Evolutionary conservation across 345 rosid species (phyloP).

Genomic region (Balakata baccata): DNA sequence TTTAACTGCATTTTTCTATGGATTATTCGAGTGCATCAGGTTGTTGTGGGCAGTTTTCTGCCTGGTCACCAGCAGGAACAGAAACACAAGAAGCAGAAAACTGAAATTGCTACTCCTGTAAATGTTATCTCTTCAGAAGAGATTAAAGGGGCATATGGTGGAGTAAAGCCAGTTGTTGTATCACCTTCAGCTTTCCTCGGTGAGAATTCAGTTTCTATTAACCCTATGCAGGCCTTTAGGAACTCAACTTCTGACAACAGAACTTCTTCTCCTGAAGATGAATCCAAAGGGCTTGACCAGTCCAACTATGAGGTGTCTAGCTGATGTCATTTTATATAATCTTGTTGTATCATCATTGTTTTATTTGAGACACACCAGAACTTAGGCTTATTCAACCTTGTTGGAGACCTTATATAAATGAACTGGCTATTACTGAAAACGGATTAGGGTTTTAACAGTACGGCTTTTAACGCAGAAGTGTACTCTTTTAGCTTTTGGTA

Average conservation of each 20-base stretch:
- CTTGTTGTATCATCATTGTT: constrained; percentile 17
- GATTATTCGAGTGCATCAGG: constrained; percentile 38
- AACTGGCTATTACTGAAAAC: constrained; percentile 20
- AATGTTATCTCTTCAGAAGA: constrained; percentile 36
- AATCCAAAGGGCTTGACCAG: constrained; percentile 48
- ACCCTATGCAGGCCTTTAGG: constrained; percentile 37
- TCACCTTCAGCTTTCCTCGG: constrained; percentile 15
- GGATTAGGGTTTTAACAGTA: constrained; percentile 23
- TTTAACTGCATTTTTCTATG: background rate
- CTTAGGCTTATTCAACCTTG: constrained; percentile 23
- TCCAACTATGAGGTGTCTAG: constrained; percentile 52
- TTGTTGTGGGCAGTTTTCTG: constrained; percentile 71
- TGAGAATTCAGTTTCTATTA: constrained; percentile 32
- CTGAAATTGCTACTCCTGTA: constrained; percentile 25
- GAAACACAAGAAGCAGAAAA: constrained; percentile 61
- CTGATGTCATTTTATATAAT: constrained; percentile 27
- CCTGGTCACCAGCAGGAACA: constrained; percentile 71
- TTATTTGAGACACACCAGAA: constrained; percentile 13
- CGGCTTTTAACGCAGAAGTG: constrained; percentile 25
- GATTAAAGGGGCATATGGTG: constrained; percentile 35
- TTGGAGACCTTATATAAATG: constrained; percentile 14
- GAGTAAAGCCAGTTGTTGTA: constrained; percentile 41
- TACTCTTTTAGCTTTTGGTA: constrained; percentile 29
- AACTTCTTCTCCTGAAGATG: constrained; percentile 42
- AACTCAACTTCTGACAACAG: constrained; percentile 39